A percentile compares a stretch with the other conserved stretches of the same genome.
Evolutionary conservation across 73 alveolate species (phyloP).

Genomic region (Paramecium sexaurelia): DNA sequence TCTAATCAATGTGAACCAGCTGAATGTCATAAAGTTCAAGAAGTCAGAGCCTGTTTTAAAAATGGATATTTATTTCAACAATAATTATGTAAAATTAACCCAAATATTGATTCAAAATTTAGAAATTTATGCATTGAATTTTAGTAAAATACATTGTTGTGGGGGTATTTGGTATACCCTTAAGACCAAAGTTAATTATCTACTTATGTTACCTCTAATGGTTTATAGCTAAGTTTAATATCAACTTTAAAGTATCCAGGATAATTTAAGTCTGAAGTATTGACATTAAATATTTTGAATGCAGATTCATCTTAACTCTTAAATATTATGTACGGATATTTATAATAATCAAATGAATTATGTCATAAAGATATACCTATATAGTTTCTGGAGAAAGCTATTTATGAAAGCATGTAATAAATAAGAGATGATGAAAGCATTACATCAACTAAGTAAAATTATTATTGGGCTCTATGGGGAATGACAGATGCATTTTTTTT

Average conservation of each 20-base stretch:
- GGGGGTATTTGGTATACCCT: not conserved
- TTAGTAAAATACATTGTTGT: not conserved
- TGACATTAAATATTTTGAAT: not conserved
- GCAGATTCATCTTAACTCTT: not conserved
- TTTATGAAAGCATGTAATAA: not conserved
- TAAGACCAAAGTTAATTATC: not conserved
- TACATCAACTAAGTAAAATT: not conserved
- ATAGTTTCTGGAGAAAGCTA: not conserved
- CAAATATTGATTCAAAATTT: not conserved
- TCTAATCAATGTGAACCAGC: not conserved
- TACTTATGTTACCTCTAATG: not conserved
- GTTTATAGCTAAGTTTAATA: not conserved
- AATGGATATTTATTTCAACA: not conserved
- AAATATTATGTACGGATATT: not conserved
- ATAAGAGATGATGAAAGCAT: slow-evolving; percentile 24
- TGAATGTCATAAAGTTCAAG: slow-evolving; percentile 5
- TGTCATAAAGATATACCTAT: not conserved
- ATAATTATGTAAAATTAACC: not conserved
- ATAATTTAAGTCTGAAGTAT: not conserved
- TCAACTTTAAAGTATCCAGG: not conserved
- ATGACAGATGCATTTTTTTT: not conserved
- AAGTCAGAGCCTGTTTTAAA: not conserved
- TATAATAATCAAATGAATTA: not conserved
- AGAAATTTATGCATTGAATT: not conserved
- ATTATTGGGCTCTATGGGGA: not conserved